Percentiles rank a stretch among this genome's conserved stretches.
Conservation (phyloP, 768 basidiomycete species). For the Kwoniella bestiolae region DNA sequence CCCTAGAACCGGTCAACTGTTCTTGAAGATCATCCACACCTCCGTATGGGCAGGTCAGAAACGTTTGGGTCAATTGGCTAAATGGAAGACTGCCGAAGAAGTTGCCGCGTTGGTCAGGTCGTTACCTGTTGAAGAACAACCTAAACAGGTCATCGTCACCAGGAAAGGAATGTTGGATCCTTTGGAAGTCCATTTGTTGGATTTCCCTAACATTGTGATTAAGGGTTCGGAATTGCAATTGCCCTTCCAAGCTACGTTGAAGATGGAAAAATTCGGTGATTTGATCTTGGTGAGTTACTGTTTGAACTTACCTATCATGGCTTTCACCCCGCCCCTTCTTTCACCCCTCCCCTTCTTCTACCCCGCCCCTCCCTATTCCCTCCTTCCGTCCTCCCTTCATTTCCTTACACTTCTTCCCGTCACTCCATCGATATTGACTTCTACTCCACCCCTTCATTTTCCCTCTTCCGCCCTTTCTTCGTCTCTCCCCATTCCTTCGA, state of each 20-base stretch:
- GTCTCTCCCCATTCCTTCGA: not conserved
- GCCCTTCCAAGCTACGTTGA: slow-evolving; percentile 99
- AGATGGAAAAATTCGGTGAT: slow-evolving; percentile 99
- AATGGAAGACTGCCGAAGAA: slow-evolving; percentile 96
- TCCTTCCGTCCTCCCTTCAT: no score
- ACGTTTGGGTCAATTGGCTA: slow-evolving; percentile 97
- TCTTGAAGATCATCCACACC: slow-evolving; percentile 99
- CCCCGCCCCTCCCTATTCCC: not conserved
- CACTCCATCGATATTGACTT: no score
- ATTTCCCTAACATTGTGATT: slow-evolving; percentile 99
- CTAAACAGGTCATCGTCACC: slow-evolving; percentile 99
- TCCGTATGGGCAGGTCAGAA: slow-evolving; percentile 99
- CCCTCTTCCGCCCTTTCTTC: not conserved
- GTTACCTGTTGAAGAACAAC: slow-evolving; percentile 98
- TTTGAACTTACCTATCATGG: no score
- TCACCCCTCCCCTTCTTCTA: not conserved
- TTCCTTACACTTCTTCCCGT: no score
- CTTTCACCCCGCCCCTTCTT: not conserved
- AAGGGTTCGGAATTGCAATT: slow-evolving; percentile 97
- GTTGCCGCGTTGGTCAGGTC: slow-evolving; percentile 97
- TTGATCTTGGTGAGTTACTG: slow-evolving; percentile 80
- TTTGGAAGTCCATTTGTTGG: slow-evolving; percentile 95
- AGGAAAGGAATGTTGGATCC: slow-evolving; percentile 97
- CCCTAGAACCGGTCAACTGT: slow-evolving; percentile 95
- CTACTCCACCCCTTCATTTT: not conserved